A percentile compares a stretch with the other conserved stretches of the same genome.
phyloP scores from a whole-genome alignment of 306 rosid genomes.

The Lathyrus sativus region DNA sequence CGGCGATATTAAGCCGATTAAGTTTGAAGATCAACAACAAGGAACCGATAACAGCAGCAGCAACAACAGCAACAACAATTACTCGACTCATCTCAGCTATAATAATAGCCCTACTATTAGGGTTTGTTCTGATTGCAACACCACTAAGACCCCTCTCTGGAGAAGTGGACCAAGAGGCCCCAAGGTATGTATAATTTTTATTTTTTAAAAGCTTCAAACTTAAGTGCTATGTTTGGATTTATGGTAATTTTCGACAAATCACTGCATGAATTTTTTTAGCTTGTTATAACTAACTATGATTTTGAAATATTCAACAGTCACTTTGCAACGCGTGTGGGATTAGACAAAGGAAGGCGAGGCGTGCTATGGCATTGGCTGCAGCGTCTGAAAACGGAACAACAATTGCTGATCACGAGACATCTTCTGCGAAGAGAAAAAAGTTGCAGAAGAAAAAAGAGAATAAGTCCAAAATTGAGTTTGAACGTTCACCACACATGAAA shows the following conservation, averaged over 20 bases:
- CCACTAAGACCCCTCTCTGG: constrained; percentile 98
- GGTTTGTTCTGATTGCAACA: constrained; percentile 90
- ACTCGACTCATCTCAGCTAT: constrained; percentile 30
- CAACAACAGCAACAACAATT: constrained; percentile 43
- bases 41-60: constrained; percentile 44
- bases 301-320: constrained; percentile 47
- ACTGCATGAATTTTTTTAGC: no score
- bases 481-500: constrained; percentile 19
- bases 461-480: constrained; percentile 33
- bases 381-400: constrained; percentile 55
- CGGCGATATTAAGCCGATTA: no score
- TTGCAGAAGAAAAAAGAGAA: constrained; percentile 40
- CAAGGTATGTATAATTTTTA: constrained; percentile 47
- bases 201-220: no score
- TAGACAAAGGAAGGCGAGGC: constrained; percentile 91
- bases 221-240: no score
- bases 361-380: constrained; percentile 75
- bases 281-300: no score
- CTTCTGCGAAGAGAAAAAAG: constrained; percentile 41
- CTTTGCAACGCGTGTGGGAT: constrained; percentile 97
- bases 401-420: constrained; percentile 29
- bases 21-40: constrained; percentile 48
- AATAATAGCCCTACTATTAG: constrained; percentile 48
- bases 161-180: constrained; percentile 99
- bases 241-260: no score